phyloP scores from a whole-genome alignment of 768 basidiomycete species.

The Scleroderma bovista region DNA sequence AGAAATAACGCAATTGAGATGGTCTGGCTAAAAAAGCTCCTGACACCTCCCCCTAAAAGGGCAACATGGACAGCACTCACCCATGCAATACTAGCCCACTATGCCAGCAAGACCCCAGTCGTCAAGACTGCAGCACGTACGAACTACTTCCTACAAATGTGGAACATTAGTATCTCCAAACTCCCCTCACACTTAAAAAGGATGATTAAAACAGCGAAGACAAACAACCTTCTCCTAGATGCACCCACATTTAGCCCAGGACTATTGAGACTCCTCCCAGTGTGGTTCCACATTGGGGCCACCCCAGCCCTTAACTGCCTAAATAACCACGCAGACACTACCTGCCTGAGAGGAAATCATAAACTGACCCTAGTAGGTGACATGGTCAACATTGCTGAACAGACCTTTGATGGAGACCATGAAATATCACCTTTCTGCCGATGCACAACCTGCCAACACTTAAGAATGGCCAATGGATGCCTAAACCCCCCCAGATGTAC shows the following conservation, averaged over 20 bases:
- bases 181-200: neutral
- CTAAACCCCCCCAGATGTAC: neutral
- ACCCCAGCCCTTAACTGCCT: neutral
- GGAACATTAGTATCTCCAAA: neutral
- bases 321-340: neutral
- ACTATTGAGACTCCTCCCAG: neutral
- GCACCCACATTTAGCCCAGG: neutral
- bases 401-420: neutral
- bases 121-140: neutral
- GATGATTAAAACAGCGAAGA: neutral
- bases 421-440: neutral
- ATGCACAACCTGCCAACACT: neutral
- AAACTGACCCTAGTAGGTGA: neutral
- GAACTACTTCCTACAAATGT: neutral
- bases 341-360: neutral
- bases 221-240: neutral
- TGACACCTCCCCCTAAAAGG: neutral
- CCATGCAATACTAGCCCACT: neutral
- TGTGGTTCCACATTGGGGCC: slow-evolving; percentile 2
- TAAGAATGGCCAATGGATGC: neutral
- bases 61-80: neutral
- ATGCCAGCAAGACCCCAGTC: neutral
- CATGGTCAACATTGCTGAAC: neutral
- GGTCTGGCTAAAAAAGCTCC: neutral
- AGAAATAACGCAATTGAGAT: slow-evolving; percentile 2